Conservation (phyloP, 306 rosid genomes). For the Malus sylvestris region DNA sequence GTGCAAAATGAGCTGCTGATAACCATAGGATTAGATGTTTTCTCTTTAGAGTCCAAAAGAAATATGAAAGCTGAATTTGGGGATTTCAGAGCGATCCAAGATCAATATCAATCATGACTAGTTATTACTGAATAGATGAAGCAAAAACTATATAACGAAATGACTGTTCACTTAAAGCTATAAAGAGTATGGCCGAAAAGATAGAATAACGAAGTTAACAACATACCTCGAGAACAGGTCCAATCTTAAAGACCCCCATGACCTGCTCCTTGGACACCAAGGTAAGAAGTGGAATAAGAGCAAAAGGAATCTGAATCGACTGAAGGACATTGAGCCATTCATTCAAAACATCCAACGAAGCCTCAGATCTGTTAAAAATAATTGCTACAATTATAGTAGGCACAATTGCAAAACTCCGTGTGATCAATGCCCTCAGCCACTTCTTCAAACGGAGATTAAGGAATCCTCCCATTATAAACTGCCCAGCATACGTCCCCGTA, state of each 20-base stretch:
- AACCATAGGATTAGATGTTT: not conserved
- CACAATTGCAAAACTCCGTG: conserved; percentile 78
- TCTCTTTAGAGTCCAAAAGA: not conserved
- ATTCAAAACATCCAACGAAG: conserved; percentile 63
- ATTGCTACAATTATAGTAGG: conserved; percentile 78
- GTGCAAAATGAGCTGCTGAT: not conserved
- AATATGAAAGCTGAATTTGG: not conserved
- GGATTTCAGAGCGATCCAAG: not conserved
- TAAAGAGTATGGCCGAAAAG: not conserved
- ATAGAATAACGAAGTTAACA: conserved; percentile 7
- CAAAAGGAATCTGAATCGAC: conserved; percentile 89
- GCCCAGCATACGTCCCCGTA: conserved; percentile 90
- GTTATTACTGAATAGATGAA: not conserved
- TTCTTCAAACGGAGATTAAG: conserved; percentile 81
- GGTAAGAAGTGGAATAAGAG: conserved; percentile 80
- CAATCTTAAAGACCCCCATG: conserved; percentile 80
- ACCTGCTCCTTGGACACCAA: conserved; percentile 72
- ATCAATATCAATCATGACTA: not conserved
- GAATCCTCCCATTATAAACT: conserved; percentile 94
- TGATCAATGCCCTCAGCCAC: conserved; percentile 85
- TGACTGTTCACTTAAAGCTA: not conserved
- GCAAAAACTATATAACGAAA: not conserved
- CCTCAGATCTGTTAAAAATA: conserved; percentile 64
- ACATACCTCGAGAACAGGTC: conserved; percentile 66
- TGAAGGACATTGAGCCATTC: conserved; percentile 95